Conservation (phyloP, 805 yeast genomes). For the Saccharomycopsis synnaedendra region DNA sequence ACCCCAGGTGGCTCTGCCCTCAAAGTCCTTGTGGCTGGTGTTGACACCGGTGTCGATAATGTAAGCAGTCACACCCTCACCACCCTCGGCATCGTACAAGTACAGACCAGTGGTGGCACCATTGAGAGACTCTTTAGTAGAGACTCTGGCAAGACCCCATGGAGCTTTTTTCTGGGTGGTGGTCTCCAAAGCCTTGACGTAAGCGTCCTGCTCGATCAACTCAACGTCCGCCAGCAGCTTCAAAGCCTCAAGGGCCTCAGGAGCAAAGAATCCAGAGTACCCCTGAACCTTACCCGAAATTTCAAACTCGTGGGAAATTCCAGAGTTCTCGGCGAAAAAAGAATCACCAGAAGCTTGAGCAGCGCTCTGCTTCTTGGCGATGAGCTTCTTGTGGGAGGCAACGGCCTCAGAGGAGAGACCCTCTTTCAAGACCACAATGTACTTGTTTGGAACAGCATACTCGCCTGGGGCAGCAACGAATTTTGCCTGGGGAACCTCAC, state of each 20-base stretch:
- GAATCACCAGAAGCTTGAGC: not conserved
- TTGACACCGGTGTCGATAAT: conserved; percentile 48
- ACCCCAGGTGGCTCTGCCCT: conserved; percentile 52
- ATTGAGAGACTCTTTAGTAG: conserved; percentile 49
- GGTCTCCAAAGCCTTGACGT: conserved; percentile 25
- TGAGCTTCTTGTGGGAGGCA: conserved; percentile 57
- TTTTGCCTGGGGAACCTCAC: not conserved
- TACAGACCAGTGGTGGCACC: conserved; percentile 39
- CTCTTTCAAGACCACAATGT: conserved; percentile 77
- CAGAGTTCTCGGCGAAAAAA: conserved; percentile 18
- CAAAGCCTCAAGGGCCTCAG: conserved; percentile 59
- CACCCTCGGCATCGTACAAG: conserved; percentile 47
- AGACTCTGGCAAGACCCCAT: conserved; percentile 64
- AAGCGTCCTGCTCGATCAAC: conserved; percentile 51
- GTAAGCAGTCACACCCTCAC: conserved; percentile 46
- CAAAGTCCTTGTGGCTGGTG: conserved; percentile 42
- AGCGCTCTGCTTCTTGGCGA: conserved; percentile 26
- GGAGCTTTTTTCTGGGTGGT: conserved; percentile 53
- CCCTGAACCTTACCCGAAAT: conserved; percentile 41
- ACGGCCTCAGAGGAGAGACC: conserved; percentile 40
- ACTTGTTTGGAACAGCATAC: conserved; percentile 56
- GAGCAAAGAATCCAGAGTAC: conserved; percentile 75
- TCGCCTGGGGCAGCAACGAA: conserved; percentile 17
- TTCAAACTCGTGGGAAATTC: conserved; percentile 56
- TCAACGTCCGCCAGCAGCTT: conserved; percentile 53